Evolutionary conservation across 164 flowering plant genomes (phyloP).

Genomic region (Annona squamosa): DNA sequence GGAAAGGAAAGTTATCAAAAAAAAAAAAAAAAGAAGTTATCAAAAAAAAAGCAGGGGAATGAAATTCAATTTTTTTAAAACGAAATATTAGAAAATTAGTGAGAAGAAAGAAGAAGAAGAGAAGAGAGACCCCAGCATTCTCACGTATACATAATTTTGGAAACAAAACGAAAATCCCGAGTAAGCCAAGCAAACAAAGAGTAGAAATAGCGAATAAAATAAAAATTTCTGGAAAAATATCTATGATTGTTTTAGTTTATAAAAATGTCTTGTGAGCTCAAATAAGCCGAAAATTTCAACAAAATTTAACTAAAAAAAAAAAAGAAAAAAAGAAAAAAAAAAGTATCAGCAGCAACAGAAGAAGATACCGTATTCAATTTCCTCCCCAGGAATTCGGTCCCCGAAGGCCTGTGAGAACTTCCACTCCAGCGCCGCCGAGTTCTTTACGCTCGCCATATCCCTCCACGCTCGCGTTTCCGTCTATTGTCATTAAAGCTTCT

Average conservation of each 20-base stretch:
- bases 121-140: too few relatives aligned
- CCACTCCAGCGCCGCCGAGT: conserved; percentile 53
- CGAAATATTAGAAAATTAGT: too few relatives aligned
- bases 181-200: neutral
- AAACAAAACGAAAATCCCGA: too few relatives aligned
- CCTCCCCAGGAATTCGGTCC: conserved; percentile 69
- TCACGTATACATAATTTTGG: too few relatives aligned
- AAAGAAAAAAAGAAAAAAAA: neutral
- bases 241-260: too few relatives aligned
- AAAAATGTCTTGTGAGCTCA: neutral
- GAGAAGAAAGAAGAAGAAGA: too few relatives aligned
- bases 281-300: neutral
- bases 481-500: neutral
- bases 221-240: neutral
- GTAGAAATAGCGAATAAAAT: neutral
- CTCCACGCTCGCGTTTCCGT: neutral
- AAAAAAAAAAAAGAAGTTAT: too few relatives aligned
- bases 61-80: neutral
- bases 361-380: conserved; percentile 21
- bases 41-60: neutral
- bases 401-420: conserved; percentile 84
- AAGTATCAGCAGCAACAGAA: too few relatives aligned
- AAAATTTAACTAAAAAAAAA: too few relatives aligned
- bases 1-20: neutral
- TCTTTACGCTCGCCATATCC: neutral